Evolutionary conservation across 345 rosid species (phyloP).

Genomic region (Eucalyptus microcorys): DNA sequence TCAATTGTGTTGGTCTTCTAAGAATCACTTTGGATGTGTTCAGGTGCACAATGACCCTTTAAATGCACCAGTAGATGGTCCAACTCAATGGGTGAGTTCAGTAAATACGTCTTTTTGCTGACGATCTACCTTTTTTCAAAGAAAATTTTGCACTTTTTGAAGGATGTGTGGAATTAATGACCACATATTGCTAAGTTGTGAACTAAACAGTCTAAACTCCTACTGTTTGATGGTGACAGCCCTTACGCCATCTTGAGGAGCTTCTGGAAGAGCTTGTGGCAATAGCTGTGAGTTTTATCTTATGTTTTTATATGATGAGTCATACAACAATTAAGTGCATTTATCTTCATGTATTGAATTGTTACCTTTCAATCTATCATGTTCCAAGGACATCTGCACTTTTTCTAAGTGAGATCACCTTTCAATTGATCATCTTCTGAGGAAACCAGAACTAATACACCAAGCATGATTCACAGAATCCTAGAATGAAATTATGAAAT

Average conservation of each 20-base stretch:
- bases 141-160: background rate
- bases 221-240: constrained; percentile 24
- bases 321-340: background rate
- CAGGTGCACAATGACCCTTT: constrained; percentile 97
- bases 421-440: background rate
- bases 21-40: constrained; percentile 5
- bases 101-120: background rate
- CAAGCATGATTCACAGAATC: background rate
- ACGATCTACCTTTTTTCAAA: background rate
- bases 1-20: background rate
- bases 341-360: background rate
- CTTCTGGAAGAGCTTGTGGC: constrained; percentile 81
- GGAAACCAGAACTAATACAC: background rate
- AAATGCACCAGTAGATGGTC: constrained; percentile 95
- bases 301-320: background rate
- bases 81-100: constrained; percentile 93
- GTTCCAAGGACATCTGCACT: background rate
- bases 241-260: constrained; percentile 82
- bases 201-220: background rate
- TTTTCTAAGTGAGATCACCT: background rate
- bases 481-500: background rate
- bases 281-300: constrained; percentile 65
- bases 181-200: background rate
- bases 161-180: background rate
- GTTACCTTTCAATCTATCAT: background rate